phyloP scores from a whole-genome alignment of 1,284 basidiomycete species.

The Microbotryum saponariae region DNA sequence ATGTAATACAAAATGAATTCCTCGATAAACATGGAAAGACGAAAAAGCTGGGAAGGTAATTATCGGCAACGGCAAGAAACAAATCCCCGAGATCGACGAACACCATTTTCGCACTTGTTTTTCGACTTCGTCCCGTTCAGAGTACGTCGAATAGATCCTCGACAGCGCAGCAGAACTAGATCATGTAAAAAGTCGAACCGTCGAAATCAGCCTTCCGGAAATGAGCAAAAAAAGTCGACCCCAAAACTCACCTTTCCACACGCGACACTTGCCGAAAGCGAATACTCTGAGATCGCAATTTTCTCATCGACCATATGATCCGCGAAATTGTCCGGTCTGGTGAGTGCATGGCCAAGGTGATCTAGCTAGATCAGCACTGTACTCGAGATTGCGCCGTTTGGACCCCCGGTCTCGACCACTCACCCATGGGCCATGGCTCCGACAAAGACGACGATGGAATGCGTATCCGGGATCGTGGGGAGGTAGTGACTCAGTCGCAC shows the following conservation, averaged over 20 bases:
- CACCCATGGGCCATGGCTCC: constrained; percentile 90
- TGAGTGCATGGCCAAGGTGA: constrained; percentile 34
- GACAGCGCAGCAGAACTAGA: constrained; percentile 59
- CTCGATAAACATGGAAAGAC: neutral
- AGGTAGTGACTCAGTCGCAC: constrained; percentile 77
- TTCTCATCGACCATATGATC: constrained; percentile 96
- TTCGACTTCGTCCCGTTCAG: too few relatives aligned
- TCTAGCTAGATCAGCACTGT: neutral
- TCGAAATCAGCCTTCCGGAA: neutral
- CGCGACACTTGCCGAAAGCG: constrained; percentile 76
- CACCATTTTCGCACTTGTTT: too few relatives aligned
- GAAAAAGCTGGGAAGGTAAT: neutral
- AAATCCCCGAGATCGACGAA: neutral
- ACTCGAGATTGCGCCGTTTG: too few relatives aligned
- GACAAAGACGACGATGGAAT: constrained; percentile 89
- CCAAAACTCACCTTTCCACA: constrained; percentile 73
- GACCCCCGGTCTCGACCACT: constrained; percentile 18
- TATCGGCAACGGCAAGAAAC: neutral
- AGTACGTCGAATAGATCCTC: constrained; percentile 44
- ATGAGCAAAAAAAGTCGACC: neutral
- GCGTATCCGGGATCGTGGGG: constrained; percentile 69
- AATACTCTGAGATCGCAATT: constrained; percentile 91
- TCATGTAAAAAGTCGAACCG: neutral
- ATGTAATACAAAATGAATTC: neutral
- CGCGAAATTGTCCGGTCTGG: constrained; percentile 83